Evolutionary conservation across 2,329 filamentous ascomycete species (phyloP).

Genomic region (Calonectria naviculata): DNA sequence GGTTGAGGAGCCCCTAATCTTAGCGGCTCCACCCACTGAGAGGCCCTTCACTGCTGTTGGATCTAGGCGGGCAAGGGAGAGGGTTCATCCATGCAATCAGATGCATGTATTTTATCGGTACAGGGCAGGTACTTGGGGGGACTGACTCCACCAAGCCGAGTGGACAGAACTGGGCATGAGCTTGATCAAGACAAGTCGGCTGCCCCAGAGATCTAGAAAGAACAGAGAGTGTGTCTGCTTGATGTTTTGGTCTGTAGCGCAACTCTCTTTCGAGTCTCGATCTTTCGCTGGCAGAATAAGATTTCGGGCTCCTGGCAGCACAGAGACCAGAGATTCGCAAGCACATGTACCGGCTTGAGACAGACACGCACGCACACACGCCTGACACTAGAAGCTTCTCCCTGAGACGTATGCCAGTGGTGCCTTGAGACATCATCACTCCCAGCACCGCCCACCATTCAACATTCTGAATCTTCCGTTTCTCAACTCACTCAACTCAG

Average conservation of each 20-base stretch:
- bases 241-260: background rate
- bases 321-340: background rate
- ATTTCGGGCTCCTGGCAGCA: background rate
- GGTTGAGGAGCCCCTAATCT: constrained; percentile 32
- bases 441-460: background rate
- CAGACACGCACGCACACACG: constrained; percentile 5
- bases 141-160: background rate
- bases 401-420: constrained; percentile 36
- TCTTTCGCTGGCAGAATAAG: background rate
- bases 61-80: background rate
- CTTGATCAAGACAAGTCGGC: background rate
- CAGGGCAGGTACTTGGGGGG: background rate
- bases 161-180: background rate
- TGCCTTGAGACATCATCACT: constrained; percentile 29
- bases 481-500: background rate
- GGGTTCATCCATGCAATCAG: background rate
- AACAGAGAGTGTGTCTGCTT: too few species aligned
- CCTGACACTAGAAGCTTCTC: constrained; percentile 38
- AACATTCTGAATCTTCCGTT: background rate
- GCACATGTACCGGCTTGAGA: background rate
- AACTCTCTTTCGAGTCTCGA: background rate
- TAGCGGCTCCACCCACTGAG: constrained; percentile 30
- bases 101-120: background rate
- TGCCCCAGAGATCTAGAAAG: background rate
- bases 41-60: background rate